These are phyloP conservation scores for Pythium diclinum DNA, from an alignment of 352 stramenopile species.

Conservation along the genomic window DNA sequence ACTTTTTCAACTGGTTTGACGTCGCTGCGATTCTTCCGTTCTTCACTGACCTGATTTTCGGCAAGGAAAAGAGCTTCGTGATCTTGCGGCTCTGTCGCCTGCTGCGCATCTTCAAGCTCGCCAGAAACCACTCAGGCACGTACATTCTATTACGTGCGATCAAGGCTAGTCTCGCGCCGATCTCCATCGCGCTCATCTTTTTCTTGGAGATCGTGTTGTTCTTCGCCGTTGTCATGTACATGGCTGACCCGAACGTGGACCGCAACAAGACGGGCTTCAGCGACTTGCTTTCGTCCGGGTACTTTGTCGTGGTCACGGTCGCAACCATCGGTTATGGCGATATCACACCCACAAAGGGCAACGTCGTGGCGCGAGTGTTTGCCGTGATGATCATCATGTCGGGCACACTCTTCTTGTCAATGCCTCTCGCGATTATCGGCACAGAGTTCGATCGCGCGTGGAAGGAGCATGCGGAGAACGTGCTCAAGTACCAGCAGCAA, in stretches of 20 bases:
- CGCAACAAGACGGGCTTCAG: constrained; percentile 62
- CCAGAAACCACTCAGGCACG: constrained; percentile 72
- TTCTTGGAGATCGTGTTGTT: constrained; percentile 80
- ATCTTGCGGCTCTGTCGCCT: constrained; percentile 64
- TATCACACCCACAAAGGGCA: constrained; percentile 72
- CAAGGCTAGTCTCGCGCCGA: constrained; percentile 63
- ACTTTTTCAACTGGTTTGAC: constrained; percentile 86
- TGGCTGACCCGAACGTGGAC: constrained; percentile 70
- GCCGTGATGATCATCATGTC: constrained; percentile 85
- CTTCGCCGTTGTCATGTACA: constrained; percentile 80
- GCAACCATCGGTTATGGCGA: constrained; percentile 78
- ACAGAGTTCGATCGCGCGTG: constrained; percentile 80
- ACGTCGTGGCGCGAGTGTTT: constrained; percentile 56
- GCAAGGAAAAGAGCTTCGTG: constrained; percentile 71
- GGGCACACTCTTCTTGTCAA: constrained; percentile 79
- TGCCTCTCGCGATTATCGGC: constrained; percentile 84
- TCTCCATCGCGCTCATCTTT: constrained; percentile 79
- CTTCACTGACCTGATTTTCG: constrained; percentile 72
- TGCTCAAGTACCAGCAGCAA: constrained; percentile 58
- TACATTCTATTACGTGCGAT: constrained; percentile 78
- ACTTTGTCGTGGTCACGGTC: constrained; percentile 76
- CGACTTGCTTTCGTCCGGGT: constrained; percentile 67
- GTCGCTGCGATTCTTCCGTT: constrained; percentile 66
- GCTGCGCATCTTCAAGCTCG: constrained; percentile 79
- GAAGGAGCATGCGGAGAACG: constrained; percentile 69